Base-by-base conservation (phyloP, 495 filamentous ascomycete genomes). In the Lophiostoma macrostomum region DNA sequence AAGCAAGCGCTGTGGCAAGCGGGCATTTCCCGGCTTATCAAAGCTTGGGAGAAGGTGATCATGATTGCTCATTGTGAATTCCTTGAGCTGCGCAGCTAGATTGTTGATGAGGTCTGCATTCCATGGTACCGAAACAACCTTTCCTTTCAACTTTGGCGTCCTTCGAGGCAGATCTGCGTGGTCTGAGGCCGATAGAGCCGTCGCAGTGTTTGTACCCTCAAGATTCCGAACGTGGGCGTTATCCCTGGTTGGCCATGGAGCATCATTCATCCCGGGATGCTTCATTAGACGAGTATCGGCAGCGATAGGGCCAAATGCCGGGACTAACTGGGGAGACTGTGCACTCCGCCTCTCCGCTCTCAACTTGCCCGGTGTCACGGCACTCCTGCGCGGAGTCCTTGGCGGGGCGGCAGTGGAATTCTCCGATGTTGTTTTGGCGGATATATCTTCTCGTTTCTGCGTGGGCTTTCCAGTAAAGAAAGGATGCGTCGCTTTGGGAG, bases 401-500 rank as follows among this genome's bases (percentile, higher is more conserved):
- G 42, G 53, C n/a, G 63, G 61, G 31, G 56, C 60, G 43, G 39
- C 40, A 42, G 25, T 24, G 38, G 5, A 34, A 24, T 28, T 55
- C 42, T 62, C 46, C 23, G 63, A 46, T 2, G 23, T 6, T 11
- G 30, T 14, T 57, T 66, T 34, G 56, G 8, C 2, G 6, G 24
- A 16, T 27, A 19, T 6, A 10, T 58, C 49, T 20, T 63, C 37
- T 27, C 54, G 53, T 12, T 44, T 48, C 11, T 16, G 22, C 10
- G 29, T 30, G 5, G 53, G 1, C 50, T 78, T 79, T 5, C 73
- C 75, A 4, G 75, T 44, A 63, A 96, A 96, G 63, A 96, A 95
- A 0, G 90, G 90, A 70, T 95, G 90, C 0, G 86, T 85, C 2
- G 78, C 53, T 62, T 87, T 94, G 19, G 69, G 45, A 25, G 79